Evolutionary conservation across 2,329 filamentous ascomycete species (phyloP).

Genomic region (Ceratocystis smalleyi): DNA sequence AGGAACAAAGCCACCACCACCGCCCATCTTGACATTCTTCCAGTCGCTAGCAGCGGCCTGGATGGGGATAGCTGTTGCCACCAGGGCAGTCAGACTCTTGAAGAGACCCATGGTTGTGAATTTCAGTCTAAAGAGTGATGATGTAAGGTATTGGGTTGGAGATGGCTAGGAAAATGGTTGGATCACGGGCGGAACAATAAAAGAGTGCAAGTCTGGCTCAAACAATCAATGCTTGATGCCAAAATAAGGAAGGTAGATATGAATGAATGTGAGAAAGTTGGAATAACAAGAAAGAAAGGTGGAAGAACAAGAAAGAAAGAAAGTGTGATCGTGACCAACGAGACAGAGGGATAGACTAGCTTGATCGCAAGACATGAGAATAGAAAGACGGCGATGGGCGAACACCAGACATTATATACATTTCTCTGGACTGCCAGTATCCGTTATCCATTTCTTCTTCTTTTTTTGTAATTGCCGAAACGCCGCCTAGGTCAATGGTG

Average conservation of each 20-base stretch:
- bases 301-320: background rate
- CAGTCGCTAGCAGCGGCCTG: slow-evolving; percentile 27
- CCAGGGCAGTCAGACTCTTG: slow-evolving; percentile 10
- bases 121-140: background rate
- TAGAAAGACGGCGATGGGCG: no score
- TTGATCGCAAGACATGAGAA: background rate
- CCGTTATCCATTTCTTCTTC: no score
- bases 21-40: slow-evolving; percentile 38
- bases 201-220: background rate
- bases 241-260: background rate
- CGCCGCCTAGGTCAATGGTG: background rate
- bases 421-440: background rate
- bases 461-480: no score
- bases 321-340: background rate
- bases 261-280: background rate
- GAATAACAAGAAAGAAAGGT: background rate
- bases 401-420: background rate
- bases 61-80: slow-evolving; percentile 20
- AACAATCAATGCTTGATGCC: background rate
- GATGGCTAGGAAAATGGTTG: background rate
- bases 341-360: background rate
- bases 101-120: background rate
- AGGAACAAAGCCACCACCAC: slow-evolving; percentile 41
- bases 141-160: background rate
- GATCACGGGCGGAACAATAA: background rate